Conservation (phyloP, 2,329 filamentous ascomycete species). For the Aspergillus ochraceus region DNA sequence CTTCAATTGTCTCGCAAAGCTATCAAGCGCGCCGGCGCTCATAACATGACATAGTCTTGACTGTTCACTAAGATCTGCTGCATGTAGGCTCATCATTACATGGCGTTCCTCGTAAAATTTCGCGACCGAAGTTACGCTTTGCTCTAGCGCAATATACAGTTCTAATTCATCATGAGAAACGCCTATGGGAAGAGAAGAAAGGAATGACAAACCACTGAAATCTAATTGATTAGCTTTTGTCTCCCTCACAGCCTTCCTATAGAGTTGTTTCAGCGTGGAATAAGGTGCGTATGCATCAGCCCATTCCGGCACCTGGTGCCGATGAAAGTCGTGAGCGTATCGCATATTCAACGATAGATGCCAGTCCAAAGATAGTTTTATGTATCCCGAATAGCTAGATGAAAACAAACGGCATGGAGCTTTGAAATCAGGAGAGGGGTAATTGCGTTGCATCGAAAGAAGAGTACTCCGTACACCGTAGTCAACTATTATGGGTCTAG, state of each 20-base stretch:
- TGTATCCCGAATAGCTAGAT: too few relatives aligned
- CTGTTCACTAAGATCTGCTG: not conserved
- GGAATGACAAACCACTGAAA: not conserved
- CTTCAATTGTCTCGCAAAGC: not conserved
- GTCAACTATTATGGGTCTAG: too few relatives aligned
- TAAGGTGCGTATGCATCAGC: conserved; percentile 29
- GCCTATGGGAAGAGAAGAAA: not conserved
- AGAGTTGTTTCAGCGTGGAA: conserved; percentile 23
- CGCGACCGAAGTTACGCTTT: not conserved
- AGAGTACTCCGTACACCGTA: too few relatives aligned
- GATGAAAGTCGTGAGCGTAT: conserved; percentile 30
- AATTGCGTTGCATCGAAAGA: not conserved
- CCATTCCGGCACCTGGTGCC: conserved; percentile 28
- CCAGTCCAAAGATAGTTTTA: too few relatives aligned
- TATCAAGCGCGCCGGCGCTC: not conserved
- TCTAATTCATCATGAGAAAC: not conserved
- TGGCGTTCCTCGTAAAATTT: conserved; percentile 2
- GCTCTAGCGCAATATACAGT: not conserved
- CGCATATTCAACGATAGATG: conserved; percentile 20
- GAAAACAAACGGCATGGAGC: too few relatives aligned
- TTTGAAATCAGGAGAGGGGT: too few relatives aligned
- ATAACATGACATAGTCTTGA: not conserved
- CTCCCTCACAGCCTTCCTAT: conserved; percentile 12
- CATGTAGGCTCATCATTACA: not conserved
- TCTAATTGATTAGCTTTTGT: not conserved